Evolutionary conservation across 345 rosid genomes (phyloP), one percentile per base, ranked within the genome.

Genomic region (Alliaria petiolata): DNA sequence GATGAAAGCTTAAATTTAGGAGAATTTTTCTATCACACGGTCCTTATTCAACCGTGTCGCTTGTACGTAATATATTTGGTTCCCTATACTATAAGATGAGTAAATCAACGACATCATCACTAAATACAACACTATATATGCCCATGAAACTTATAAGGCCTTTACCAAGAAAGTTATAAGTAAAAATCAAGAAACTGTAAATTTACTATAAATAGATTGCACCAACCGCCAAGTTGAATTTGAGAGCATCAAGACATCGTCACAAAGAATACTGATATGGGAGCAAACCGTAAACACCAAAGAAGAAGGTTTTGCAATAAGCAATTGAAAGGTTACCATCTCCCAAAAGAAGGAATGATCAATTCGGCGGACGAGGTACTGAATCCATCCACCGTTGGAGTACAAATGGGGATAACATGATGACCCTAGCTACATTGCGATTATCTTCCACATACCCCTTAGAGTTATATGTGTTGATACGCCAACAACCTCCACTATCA

Each of bases 381-480:
- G 45, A 56, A 31, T 69, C 58, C 49, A 69, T 69, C 65, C 74
- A 69, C 30, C 0, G 28, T 25, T 34, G 47, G 13, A 69, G 65
- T 17, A 69, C 73, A 45, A 34, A 35, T 8, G 26, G 65, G 25
- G 56, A 56, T 35, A 57, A 45, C 57, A 45, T 57, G 12, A 57
- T 1, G 14, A 57, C 30, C 28, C 7, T 17, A 31, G 16, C 3
- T 33, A 10, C 15, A 17, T 31, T 0, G 13, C 28, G 1, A 8
- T 0, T 2, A 4, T 3, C 12, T 30, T 61, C 28, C 44, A 62
- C 17, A 34, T 60, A 61, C n/a, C n/a, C n/a, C n/a, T n/a, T n/a
- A n/a, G n/a, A n/a, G n/a, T n/a, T n/a, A n/a, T n/a, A 3, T 1
- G 33, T 50, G 67, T 70, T 59, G 5, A 59, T 4, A 19, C 22